Evolutionary conservation across 768 basidiomycete genomes (phyloP).

Genomic region (Lepiota venenata): DNA sequence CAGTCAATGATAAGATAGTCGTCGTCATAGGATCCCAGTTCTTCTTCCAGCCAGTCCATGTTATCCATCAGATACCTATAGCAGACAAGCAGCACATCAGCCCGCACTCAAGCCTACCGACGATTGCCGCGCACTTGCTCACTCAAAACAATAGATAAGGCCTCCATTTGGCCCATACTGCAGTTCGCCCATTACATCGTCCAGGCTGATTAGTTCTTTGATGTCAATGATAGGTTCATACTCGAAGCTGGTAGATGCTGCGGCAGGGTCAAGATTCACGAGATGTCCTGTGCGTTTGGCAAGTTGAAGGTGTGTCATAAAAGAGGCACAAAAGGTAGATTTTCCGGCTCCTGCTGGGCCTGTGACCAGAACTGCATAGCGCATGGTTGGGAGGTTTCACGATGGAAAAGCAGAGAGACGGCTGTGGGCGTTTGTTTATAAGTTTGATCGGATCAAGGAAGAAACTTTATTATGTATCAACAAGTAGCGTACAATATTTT

Average conservation of each 20-base stretch:
- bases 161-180: conserved; percentile 97
- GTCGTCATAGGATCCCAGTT: conserved; percentile 90
- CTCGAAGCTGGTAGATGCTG: conserved; percentile 81
- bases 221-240: conserved; percentile 94
- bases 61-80: conserved; percentile 91
- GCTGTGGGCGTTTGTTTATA: background rate
- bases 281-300: conserved; percentile 85
- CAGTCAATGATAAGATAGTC: conserved; percentile 95
- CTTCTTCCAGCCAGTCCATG: conserved; percentile 98
- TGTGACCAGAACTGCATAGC: conserved; percentile 84
- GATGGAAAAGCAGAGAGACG: too few relatives aligned
- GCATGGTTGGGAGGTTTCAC: conserved; percentile 47
- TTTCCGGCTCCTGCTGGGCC: conserved; percentile 99
- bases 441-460: background rate
- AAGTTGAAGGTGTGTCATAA: conserved; percentile 84
- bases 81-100: background rate
- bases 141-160: conserved; percentile 99
- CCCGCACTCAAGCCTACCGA: background rate
- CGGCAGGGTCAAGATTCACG: conserved; percentile 97
- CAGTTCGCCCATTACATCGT: conserved; percentile 96
- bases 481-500: too few relatives aligned
- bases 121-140: conserved; percentile 51
- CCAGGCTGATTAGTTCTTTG: conserved; percentile 83
- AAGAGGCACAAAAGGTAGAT: conserved; percentile 86
- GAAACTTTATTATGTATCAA: background rate